These are phyloP conservation scores for Paspalum notatum DNA, from an alignment of 176 grass and related monocot species.

Conservation along the genomic window DNA sequence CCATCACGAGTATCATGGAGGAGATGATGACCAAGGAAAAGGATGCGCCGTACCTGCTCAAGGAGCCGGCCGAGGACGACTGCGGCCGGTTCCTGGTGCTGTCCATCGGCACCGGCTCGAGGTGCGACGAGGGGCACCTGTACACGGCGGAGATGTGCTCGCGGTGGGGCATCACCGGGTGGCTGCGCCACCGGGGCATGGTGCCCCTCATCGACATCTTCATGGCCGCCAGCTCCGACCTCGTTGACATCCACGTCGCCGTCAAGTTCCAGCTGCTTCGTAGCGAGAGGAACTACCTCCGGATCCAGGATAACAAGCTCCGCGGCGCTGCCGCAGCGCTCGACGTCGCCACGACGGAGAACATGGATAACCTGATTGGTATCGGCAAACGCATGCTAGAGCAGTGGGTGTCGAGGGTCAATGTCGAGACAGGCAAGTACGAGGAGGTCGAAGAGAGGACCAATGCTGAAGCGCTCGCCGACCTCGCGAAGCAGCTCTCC, in stretches of 20 bases:
- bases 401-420: constrained; percentile 34
- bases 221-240: constrained; percentile 39
- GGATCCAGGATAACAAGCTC: constrained; percentile 39
- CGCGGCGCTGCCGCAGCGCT: not conserved
- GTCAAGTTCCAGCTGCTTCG: constrained; percentile 40
- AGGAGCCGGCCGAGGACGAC: not conserved
- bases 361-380: constrained; percentile 30
- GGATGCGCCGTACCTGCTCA: constrained; percentile 19
- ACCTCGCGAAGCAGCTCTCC: constrained; percentile 38
- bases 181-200: constrained; percentile 31
- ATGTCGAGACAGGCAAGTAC: constrained; percentile 33
- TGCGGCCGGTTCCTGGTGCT: constrained; percentile 62
- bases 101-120: constrained; percentile 60
- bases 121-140: not conserved
- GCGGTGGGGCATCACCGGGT: constrained; percentile 43
- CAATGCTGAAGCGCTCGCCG: constrained; percentile 31
- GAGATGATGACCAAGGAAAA: constrained; percentile 6
- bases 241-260: constrained; percentile 46
- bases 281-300: constrained; percentile 41
- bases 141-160: constrained; percentile 29
- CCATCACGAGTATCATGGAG: constrained; percentile 45
- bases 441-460: constrained; percentile 4
- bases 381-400: constrained; percentile 26
- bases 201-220: constrained; percentile 47
- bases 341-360: constrained; percentile 36